Evolutionary conservation across 2,329 filamentous ascomycete genomes (phyloP), one percentile per base, ranked within the genome.

Genomic region (Coniochaeta sp.): DNA sequence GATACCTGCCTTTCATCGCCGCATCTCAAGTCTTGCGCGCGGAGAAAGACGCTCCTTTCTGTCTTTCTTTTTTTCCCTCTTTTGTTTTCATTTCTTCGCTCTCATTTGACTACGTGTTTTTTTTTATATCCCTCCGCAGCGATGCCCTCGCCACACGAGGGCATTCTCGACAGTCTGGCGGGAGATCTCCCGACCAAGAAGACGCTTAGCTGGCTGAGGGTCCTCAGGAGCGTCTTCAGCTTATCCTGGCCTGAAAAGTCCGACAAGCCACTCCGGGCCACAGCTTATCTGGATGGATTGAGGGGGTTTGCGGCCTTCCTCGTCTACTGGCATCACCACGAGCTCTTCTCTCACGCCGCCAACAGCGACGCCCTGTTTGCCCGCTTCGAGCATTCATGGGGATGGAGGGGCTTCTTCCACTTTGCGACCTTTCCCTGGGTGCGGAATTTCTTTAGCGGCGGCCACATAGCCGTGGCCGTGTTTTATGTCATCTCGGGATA

Each of bases 231-330:
- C 61, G 32, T 56, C n/a, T 56, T 56, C 54, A 36, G 28, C 54
- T 56, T 34, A 17, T 38, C 54, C 54, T 38, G 54, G 54, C 34
- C 34, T 14, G 28, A 24, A 12, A 34, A 22, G 54, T 56, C 54
- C 2, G 54, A 36, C 8, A 59, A 62, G 59, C 62, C 62, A n/a
- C 70, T 79, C 14, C 74, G 80, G 14, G 73, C 75, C 17, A 86
- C 84, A 9, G 82, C 84, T n/a, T 86, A 83, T 65, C 77, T 87
- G 22, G 87, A 89, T 65, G 87, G 87, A 4, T 73, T 89, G 17
- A 75, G 87, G 67, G 87, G 87, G 2, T 87, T 89, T 63, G 85
- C 86, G 4, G 84, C 86, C 2, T 77, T 89, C 34, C 68, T 89
- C 26, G 87, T 89, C 17, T 89, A 88, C 70, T 76, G 81, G 63